phyloP scores from a whole-genome alignment of 768 basidiomycete genomes.

The Russula sp. region DNA sequence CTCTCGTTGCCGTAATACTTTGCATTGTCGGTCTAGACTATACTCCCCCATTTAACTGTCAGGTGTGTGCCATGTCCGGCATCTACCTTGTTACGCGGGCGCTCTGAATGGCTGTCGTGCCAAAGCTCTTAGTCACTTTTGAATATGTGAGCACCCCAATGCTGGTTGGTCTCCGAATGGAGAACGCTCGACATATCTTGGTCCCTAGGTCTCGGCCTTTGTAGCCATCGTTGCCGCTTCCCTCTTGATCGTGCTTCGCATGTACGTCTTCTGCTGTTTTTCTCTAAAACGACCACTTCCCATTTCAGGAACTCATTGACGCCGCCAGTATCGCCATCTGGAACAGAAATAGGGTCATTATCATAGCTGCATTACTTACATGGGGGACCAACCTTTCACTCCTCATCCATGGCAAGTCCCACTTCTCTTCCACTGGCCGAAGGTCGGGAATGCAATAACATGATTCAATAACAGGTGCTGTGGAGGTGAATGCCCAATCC shows the following conservation, averaged over 20 bases:
- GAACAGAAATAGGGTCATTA: background rate
- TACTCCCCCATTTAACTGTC: background rate
- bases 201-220: slow-evolving; percentile 1
- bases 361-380: background rate
- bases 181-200: background rate
- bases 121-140: background rate
- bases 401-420: background rate
- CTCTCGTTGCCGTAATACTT: background rate
- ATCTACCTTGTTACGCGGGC: too few relatives aligned
- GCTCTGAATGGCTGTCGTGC: background rate
- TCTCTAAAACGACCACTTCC: too few relatives aligned
- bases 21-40: background rate
- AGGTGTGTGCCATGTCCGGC: background rate
- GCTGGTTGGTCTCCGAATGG: background rate
- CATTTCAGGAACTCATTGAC: background rate
- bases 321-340: slow-evolving; percentile 2
- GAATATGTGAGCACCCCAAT: background rate
- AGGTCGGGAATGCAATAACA: too few relatives aligned
- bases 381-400: background rate
- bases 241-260: slow-evolving; percentile 9
- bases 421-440: too few relatives aligned
- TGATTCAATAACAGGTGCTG: background rate
- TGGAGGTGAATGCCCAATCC: background rate
- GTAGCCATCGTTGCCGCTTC: background rate
- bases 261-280: background rate